Conservation (phyloP, 2,329 filamentous ascomycete species). For the Fusarium neocosmosporiellum region DNA sequence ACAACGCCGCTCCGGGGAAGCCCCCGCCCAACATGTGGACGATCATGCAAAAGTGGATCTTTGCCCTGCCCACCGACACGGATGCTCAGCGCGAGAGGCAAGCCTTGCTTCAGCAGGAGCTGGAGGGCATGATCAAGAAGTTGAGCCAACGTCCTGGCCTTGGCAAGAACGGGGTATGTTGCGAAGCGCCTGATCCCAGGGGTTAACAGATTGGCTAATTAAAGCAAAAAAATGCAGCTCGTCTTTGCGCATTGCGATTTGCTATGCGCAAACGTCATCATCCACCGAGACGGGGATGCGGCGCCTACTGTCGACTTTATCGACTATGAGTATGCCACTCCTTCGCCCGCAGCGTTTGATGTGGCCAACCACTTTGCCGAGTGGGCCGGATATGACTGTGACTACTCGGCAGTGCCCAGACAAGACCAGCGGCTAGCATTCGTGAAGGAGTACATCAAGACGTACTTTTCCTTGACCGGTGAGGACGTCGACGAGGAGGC, state of each 20-base stretch:
- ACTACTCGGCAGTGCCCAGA: conserved; percentile 85
- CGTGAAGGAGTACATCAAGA: conserved; percentile 82
- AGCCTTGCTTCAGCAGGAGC: conserved; percentile 76
- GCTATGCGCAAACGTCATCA: conserved; percentile 95
- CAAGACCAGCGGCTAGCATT: conserved; percentile 81
- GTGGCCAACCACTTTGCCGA: conserved; percentile 98
- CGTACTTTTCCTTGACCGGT: conserved; percentile 71
- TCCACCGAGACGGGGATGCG: conserved; percentile 62
- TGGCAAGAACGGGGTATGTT: conserved; percentile 76
- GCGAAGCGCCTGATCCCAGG: background rate
- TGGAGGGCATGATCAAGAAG: conserved; percentile 75
- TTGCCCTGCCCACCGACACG: conserved; percentile 81
- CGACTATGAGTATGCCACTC: conserved; percentile 97
- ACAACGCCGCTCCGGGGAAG: conserved; percentile 71
- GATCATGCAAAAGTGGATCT: conserved; percentile 95
- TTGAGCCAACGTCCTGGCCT: conserved; percentile 83
- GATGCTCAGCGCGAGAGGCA: conserved; percentile 76
- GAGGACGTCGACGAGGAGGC: conserved; percentile 63
- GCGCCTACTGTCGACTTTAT: conserved; percentile 76
- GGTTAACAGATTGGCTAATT: conserved; percentile 25
- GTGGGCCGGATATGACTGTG: conserved; percentile 97
- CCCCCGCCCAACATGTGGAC: conserved; percentile 92
- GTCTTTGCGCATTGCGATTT: conserved; percentile 97
- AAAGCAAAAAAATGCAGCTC: conserved; percentile 61
- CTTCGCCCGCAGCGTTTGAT: conserved; percentile 94